A percentile compares a stretch with the other conserved stretches of the same genome.
Evolutionary conservation across 768 basidiomycete species (phyloP).

Genomic region (Artomyces pyxidatus): DNA sequence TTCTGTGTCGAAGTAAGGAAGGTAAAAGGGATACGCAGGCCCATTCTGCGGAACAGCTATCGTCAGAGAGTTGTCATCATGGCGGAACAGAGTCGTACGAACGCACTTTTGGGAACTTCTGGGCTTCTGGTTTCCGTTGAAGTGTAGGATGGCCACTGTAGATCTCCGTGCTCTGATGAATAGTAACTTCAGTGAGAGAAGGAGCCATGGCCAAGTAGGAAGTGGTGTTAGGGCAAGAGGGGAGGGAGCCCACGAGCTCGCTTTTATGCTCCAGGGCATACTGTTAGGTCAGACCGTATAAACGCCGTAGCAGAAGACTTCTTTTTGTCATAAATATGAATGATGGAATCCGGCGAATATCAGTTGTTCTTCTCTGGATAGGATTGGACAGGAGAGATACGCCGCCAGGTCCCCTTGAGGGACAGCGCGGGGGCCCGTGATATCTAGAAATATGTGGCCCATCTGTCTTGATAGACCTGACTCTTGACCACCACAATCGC

Average conservation of each 20-base stretch:
- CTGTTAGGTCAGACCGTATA: too few relatives aligned
- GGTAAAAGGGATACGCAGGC: constrained; percentile 1
- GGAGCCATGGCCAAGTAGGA: background rate
- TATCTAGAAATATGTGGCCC: too few relatives aligned
- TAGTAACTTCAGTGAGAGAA: background rate
- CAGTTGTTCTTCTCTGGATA: background rate
- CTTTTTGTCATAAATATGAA: background rate
- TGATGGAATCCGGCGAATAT: background rate
- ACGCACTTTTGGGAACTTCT: background rate
- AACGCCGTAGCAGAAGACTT: too few relatives aligned
- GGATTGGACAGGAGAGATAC: background rate
- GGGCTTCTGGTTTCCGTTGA: background rate
- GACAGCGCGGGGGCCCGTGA: too few relatives aligned
- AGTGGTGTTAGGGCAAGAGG: too few relatives aligned
- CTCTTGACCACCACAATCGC: too few relatives aligned
- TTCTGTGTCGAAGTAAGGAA: background rate
- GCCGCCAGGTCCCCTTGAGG: too few relatives aligned
- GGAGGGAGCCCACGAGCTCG: too few relatives aligned
- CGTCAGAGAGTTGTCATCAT: background rate
- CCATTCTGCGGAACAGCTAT: background rate
- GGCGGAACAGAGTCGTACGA: background rate
- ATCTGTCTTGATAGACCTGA: background rate
- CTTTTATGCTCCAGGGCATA: too few relatives aligned
- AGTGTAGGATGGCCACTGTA: background rate
- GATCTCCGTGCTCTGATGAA: background rate